A percentile compares a stretch with the other conserved stretches of the same genome.
phyloP scores from a whole-genome alignment of 2,329 filamentous ascomycete species.

The Fusarium algeriense region DNA sequence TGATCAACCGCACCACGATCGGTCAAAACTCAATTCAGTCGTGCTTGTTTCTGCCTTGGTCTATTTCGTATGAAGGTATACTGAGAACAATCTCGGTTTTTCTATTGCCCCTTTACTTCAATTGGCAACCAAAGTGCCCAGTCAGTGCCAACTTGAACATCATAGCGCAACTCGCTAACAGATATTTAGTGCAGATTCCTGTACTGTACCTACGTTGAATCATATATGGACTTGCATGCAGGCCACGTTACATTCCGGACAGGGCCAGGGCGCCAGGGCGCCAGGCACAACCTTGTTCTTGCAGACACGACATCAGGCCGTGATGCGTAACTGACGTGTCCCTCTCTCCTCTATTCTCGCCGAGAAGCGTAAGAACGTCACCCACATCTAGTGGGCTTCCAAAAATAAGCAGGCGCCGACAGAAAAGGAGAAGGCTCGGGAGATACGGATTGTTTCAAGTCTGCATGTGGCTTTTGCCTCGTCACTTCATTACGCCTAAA shows the following conservation, averaged over 20 bases:
- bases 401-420: neutral
- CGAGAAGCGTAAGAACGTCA: neutral
- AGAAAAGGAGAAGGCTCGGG: constrained; percentile 7
- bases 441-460: constrained; percentile 19
- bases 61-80: neutral
- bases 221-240: neutral
- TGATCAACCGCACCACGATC: constrained; percentile 13
- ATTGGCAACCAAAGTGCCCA: neutral
- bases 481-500: constrained; percentile 2
- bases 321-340: constrained; percentile 42
- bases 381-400: neutral
- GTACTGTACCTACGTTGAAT: constrained; percentile 1
- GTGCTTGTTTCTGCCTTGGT: neutral
- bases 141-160: neutral
- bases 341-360: constrained; percentile 1
- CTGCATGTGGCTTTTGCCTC: constrained; percentile 24
- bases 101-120: neutral
- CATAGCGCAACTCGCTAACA: neutral
- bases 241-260: constrained; percentile 23
- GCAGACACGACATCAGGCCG: constrained; percentile 17
- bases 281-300: constrained; percentile 24
- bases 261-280: neutral
- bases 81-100: neutral
- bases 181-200: neutral
- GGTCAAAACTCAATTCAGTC: constrained; percentile 3